Evolutionary conservation across 352 stramenopile genomes (phyloP), one percentile per base, ranked within the genome.

Genomic region (Globisporangium polare): DNA sequence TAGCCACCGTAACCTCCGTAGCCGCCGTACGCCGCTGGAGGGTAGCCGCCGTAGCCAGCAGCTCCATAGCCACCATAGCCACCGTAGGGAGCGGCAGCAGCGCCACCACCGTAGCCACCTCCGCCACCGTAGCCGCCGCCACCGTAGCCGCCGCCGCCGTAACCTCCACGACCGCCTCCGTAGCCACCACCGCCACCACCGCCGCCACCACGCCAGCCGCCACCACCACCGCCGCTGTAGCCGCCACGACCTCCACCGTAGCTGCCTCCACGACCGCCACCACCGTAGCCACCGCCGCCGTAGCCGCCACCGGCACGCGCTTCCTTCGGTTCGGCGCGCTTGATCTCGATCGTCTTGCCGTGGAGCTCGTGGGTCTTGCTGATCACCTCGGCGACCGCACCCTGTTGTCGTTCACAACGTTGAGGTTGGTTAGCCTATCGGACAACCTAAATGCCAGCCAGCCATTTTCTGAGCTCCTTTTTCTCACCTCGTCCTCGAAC

Each of bases 291-390:
- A 24, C 72, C 69, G 52, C 69, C 63, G 33, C 73, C 62, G 53
- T 66, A 54, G 18, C 74, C 76, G 20, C 72, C 69, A 13, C 58
- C 65, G 22, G 66, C 65, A 29, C 83, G 80, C 24, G 72, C 71
- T 63, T 91, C 85, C 70, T 94, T 94, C 24, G 85, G 85, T 60
- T 94, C 85, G 7, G 85, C 85, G 46, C 86, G 81, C 73, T 97
- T 97, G 68, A 96, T 92, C 60, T 96, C 89, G 7, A 98, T 83
- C 10, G 72, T 65, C 76, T 97, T 98, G 67, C 89, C 91, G 54
- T 96, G 89, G 49, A 98, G 83, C 70, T 96, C 87, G 69, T 98
- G 91, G 50, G 63, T 83, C 68, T 90, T 89, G 65, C 82, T 94
- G 46, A 96, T 84, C 53, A 97, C 89, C 62, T 95, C 88, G 1